Percentiles rank a stretch among this genome's conserved stretches.
These are phyloP conservation scores for Onygenales sp. DNA, from an alignment of 2,329 filamentous ascomycete genomes.

Conservation along the genomic window DNA sequence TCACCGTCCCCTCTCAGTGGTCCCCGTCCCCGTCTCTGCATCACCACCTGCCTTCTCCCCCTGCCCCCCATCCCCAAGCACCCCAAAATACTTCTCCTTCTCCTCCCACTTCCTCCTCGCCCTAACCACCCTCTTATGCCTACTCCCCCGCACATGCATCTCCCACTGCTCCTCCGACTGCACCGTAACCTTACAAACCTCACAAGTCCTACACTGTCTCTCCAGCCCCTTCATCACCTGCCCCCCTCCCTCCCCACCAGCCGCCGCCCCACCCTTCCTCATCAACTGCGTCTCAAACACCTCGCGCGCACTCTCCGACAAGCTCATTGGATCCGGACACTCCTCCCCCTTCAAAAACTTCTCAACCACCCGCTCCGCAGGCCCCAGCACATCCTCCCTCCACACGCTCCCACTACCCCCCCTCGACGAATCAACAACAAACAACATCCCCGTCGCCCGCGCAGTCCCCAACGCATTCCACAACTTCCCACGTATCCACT, in stretches of 20 bases:
- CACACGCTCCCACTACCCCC: slow-evolving; percentile 49
- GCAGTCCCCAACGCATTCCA: slow-evolving; percentile 56
- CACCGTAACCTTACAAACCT: slow-evolving; percentile 54
- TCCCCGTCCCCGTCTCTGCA: background rate
- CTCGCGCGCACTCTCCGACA: slow-evolving; percentile 50
- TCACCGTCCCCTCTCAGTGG: background rate
- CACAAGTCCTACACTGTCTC: slow-evolving; percentile 45
- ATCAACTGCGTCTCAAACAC: slow-evolving; percentile 47
- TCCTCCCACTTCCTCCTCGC: slow-evolving; percentile 19
- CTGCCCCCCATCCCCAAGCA: background rate
- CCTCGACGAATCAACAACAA: slow-evolving; percentile 67
- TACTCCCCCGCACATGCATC: slow-evolving; percentile 45
- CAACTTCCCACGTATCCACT: slow-evolving; percentile 80
- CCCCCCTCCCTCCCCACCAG: background rate
- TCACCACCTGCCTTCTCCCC: background rate
- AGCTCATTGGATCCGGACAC: slow-evolving; percentile 46
- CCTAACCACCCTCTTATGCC: slow-evolving; percentile 47
- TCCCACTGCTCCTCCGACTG: slow-evolving; percentile 37
- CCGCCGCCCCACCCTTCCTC: slow-evolving; percentile 27
- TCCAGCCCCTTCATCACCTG: background rate
- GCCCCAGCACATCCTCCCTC: slow-evolving; percentile 52
- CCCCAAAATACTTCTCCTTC: slow-evolving; percentile 23
- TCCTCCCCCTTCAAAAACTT: slow-evolving; percentile 51
- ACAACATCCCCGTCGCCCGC: slow-evolving; percentile 50
- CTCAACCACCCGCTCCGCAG: slow-evolving; percentile 53